Conservation (phyloP, 2,329 filamentous ascomycete species). For the Mycosphaerella sp. region DNA sequence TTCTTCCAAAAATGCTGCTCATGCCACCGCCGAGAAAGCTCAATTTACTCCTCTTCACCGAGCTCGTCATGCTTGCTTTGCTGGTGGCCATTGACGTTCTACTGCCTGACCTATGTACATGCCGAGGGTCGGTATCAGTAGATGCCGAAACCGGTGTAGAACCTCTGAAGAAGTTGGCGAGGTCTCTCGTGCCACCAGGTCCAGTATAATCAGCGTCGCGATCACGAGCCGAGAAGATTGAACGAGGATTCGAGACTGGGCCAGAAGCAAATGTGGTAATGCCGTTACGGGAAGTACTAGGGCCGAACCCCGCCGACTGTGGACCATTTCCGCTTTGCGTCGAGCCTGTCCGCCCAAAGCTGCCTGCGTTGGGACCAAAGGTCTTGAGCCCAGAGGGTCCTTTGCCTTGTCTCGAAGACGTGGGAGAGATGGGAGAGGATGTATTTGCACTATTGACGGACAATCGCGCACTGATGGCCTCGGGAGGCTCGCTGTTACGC, state of each 20-base stretch:
- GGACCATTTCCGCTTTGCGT: constrained; percentile 10
- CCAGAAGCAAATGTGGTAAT: constrained; percentile 17
- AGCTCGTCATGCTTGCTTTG: constrained; percentile 8
- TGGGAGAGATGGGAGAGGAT: neutral
- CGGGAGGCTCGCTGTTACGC: constrained; percentile 60
- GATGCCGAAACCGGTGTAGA: constrained; percentile 10
- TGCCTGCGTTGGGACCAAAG: constrained; percentile 18
- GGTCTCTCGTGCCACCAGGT: constrained; percentile 15
- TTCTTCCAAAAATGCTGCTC: constrained; percentile 6
- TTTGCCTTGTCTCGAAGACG: constrained; percentile 3
- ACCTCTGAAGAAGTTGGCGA: constrained; percentile 19
- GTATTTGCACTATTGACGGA: constrained; percentile 2
- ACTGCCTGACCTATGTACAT: neutral
- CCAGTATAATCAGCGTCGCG: constrained; percentile 6
- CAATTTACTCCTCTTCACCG: constrained; percentile 3
- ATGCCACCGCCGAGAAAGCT: constrained; percentile 9
- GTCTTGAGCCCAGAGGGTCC: constrained; percentile 11
- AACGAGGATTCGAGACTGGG: constrained; percentile 13
- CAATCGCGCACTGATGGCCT: constrained; percentile 1
- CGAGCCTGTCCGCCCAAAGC: constrained; percentile 15
- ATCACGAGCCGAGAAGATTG: constrained; percentile 14
- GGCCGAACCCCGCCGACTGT: constrained; percentile 3
- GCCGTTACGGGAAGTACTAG: constrained; percentile 4
- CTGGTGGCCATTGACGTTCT: constrained; percentile 4
- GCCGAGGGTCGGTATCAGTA: neutral